These are phyloP conservation scores for Cercospora beticola DNA, from an alignment of 2,329 filamentous ascomycete species.

Conservation along the genomic window DNA sequence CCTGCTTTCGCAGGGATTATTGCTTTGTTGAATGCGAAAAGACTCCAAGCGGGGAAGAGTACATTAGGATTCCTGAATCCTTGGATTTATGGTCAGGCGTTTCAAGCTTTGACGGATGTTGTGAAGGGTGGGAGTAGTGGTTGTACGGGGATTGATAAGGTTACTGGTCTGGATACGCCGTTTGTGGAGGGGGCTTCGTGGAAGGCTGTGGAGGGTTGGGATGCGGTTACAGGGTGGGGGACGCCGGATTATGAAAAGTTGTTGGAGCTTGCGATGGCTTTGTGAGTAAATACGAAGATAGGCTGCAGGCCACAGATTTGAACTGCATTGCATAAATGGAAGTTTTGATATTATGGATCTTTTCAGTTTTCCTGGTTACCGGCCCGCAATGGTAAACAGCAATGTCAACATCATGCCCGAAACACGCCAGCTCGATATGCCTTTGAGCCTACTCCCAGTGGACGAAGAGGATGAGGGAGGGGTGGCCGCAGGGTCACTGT, in stretches of 20 bases:
- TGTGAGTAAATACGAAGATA: no score
- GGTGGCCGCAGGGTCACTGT: no score
- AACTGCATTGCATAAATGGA: no score
- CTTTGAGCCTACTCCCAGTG: no score
- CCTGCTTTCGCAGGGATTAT: slow-evolving; percentile 55
- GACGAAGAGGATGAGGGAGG: no score
- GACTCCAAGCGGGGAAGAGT: slow-evolving; percentile 44
- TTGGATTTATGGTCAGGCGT: slow-evolving; percentile 54
- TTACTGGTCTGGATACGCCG: slow-evolving; percentile 22
- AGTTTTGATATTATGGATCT: no score
- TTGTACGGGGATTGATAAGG: slow-evolving; percentile 39
- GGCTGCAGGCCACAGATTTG: no score
- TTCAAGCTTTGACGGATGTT: slow-evolving; percentile 52
- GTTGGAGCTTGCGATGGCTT: slow-evolving; percentile 18
- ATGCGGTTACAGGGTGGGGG: slow-evolving; percentile 37
- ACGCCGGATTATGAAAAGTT: slow-evolving; percentile 33
- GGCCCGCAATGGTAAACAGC: no score
- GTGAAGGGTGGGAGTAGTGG: slow-evolving; percentile 41
- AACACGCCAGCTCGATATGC: no score
- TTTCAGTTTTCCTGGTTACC: no score
- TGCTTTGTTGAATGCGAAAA: slow-evolving; percentile 28
- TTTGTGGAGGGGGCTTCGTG: slow-evolving; percentile 9
- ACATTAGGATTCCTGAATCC: slow-evolving; percentile 61
- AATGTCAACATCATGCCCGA: no score
- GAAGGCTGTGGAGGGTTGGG: slow-evolving; percentile 36